These are phyloP conservation scores for Simplicillium sp. DNA, from an alignment of 2,329 filamentous ascomycete species.

Conservation along the genomic window DNA sequence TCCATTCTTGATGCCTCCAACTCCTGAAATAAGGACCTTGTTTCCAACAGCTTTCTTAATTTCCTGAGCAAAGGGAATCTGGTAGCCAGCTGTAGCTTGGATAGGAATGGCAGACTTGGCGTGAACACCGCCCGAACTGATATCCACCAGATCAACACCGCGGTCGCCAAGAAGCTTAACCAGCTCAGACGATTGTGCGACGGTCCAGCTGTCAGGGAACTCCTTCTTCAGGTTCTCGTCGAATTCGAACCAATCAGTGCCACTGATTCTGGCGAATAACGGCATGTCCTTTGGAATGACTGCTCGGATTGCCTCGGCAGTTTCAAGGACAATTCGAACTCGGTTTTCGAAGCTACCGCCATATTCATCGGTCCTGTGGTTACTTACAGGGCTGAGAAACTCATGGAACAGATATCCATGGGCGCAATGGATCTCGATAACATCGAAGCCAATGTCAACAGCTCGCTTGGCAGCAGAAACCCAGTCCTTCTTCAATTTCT, in stretches of 20 bases:
- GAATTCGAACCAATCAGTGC: conserved; percentile 61
- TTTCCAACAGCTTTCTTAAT: conserved; percentile 59
- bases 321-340: conserved; percentile 53
- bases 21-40: conserved; percentile 42
- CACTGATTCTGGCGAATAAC: conserved; percentile 60
- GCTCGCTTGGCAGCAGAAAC: conserved; percentile 46
- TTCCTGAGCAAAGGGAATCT: conserved; percentile 53
- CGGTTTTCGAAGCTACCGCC: conserved; percentile 62
- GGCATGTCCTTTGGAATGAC: conserved; percentile 57
- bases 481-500: conserved; percentile 50
- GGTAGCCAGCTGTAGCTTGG: conserved; percentile 49
- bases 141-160: conserved; percentile 62
- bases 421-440: conserved; percentile 59
- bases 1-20: conserved; percentile 30
- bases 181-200: conserved; percentile 51
- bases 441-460: conserved; percentile 62
- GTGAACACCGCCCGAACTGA: conserved; percentile 55
- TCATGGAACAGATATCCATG: conserved; percentile 59
- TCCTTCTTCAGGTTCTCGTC: conserved; percentile 38
- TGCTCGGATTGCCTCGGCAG: conserved; percentile 49
- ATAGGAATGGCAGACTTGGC: conserved; percentile 32
- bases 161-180: conserved; percentile 49
- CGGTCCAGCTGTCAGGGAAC: conserved; percentile 43
- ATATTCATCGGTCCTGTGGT: conserved; percentile 54
- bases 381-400: conserved; percentile 52